Conservation (phyloP, 441 rosid genomes). For the Pelargonium myrrhifolium region DNA sequence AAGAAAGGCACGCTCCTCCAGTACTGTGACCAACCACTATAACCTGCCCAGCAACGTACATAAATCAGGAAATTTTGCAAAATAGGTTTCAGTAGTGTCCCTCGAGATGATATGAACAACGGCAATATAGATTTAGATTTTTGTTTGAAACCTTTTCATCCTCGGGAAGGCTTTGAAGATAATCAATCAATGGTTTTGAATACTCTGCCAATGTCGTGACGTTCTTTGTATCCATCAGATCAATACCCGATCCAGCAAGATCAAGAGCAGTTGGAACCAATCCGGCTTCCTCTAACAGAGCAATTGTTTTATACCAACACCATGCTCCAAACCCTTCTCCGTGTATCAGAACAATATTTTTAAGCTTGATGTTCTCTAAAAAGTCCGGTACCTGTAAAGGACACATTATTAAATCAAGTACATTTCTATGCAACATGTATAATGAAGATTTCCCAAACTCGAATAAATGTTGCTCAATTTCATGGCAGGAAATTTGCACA, state of each 20-base stretch:
- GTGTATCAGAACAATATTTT: conserved; percentile 59
- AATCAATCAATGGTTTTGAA: conserved; percentile 65
- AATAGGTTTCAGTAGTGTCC: neutral
- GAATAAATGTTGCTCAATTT: too few relatives aligned
- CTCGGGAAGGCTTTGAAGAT: conserved; percentile 55
- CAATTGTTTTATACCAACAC: conserved; percentile 94
- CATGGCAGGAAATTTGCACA: too few relatives aligned
- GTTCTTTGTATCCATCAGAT: conserved; percentile 52
- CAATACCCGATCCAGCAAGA: conserved; percentile 82
- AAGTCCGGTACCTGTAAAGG: conserved; percentile 50
- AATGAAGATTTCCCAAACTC: too few relatives aligned
- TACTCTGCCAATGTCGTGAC: conserved; percentile 69
- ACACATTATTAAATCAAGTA: conserved; percentile 6
- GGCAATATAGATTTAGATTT: neutral
- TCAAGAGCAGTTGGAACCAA: conserved; percentile 61
- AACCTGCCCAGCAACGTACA: conserved; percentile 41
- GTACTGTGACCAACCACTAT: conserved; percentile 81
- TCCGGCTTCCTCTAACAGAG: conserved; percentile 77
- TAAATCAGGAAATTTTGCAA: conserved; percentile 10
- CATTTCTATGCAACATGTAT: neutral
- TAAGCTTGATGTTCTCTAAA: conserved; percentile 50
- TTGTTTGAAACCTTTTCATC: conserved; percentile 63
- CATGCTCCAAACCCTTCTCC: conserved; percentile 99
- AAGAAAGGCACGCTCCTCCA: conserved; percentile 85
- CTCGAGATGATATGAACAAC: neutral